These are phyloP conservation scores for Colletotrichum noveboracense DNA, from an alignment of 2,329 filamentous ascomycete genomes.

Conservation along the genomic window DNA sequence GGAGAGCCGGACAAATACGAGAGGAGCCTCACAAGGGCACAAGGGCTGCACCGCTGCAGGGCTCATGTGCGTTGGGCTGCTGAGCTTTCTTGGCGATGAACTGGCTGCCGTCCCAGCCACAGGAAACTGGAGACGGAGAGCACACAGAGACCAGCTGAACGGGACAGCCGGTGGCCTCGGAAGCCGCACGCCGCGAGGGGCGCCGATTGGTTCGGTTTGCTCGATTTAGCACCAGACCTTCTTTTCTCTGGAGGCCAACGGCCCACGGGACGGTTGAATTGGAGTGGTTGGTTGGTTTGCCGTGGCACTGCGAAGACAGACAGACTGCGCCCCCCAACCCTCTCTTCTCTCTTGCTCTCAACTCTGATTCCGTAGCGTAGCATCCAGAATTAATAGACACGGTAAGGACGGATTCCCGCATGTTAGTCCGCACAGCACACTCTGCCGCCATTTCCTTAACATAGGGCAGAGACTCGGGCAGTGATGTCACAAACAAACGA, in stretches of 20 bases:
- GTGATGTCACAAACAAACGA: conserved; percentile 11
- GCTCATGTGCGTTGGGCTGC: not conserved
- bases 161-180: not conserved
- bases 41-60: not conserved
- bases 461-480: not conserved
- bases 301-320: not conserved
- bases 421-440: not conserved
- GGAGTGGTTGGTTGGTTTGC: not conserved
- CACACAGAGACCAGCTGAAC: not conserved
- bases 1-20: conserved; percentile 11
- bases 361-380: not conserved
- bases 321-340: not conserved
- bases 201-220: not conserved
- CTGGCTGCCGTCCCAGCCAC: not conserved
- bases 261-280: not conserved
- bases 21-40: not conserved
- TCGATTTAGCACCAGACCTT: not conserved
- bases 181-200: not conserved
- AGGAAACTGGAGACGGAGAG: not conserved
- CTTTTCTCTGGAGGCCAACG: not conserved
- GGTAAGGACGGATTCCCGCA: not conserved
- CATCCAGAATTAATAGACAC: not conserved
- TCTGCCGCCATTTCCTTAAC: not conserved
- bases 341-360: not conserved
- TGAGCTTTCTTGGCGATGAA: not conserved